phyloP scores from a whole-genome alignment of 2,329 filamentous ascomycete species.

The Claviceps monticola region DNA sequence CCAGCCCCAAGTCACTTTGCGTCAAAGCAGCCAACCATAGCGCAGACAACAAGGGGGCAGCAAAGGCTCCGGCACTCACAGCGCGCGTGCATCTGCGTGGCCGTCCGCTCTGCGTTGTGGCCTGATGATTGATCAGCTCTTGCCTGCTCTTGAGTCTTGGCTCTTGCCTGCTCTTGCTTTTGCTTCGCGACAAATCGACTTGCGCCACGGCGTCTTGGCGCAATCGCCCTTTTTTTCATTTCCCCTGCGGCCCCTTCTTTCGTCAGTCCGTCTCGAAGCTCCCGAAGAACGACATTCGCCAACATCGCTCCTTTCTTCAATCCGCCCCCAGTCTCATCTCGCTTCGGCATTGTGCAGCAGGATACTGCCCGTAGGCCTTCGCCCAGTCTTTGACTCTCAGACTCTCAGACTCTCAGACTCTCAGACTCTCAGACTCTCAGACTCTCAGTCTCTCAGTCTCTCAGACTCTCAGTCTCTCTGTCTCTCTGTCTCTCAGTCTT shows the following conservation, averaged over 20 bases:
- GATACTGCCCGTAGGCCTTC: not conserved
- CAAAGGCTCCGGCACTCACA: not conserved
- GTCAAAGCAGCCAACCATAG: not conserved
- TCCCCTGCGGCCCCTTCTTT: not conserved
- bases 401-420: too few species aligned
- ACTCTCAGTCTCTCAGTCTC: too few species aligned
- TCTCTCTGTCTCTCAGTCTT: too few species aligned
- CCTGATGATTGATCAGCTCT: not conserved
- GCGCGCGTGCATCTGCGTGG: not conserved
- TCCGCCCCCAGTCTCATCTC: not conserved
- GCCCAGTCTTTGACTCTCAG: not conserved
- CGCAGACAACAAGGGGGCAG: not conserved
- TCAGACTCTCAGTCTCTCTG: too few species aligned
- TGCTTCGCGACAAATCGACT: not conserved
- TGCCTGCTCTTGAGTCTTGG: not conserved
- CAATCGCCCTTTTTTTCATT: not conserved
- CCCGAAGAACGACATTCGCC: not conserved
- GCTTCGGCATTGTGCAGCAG: not conserved
- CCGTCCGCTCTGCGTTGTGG: not conserved
- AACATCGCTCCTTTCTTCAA: not conserved
- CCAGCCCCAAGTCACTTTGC: conserved; percentile 1
- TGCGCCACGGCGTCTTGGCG: not conserved
- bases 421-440: not conserved
- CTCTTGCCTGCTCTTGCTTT: not conserved
- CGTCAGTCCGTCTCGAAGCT: not conserved